phyloP scores from a whole-genome alignment of 1,284 basidiomycete genomes.

The Pyrrhoderma noxium region DNA sequence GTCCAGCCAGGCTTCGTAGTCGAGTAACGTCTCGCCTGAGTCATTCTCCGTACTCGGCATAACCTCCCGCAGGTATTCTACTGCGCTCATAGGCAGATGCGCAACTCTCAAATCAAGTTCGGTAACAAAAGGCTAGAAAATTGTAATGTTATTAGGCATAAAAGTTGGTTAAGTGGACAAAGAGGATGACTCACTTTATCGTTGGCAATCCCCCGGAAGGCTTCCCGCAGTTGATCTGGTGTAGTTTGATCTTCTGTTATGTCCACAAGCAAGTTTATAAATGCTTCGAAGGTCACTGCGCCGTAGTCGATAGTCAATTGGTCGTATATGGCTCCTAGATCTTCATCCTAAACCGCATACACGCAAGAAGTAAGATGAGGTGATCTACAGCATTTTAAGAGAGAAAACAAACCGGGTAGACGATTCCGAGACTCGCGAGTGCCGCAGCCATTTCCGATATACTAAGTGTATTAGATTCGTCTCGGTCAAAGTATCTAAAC shows the following conservation, averaged over 20 bases:
- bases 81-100: slow-evolving; percentile 70
- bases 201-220: slow-evolving; percentile 87
- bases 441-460: slow-evolving; percentile 88
- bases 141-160: slow-evolving; percentile 3
- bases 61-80: slow-evolving; percentile 77
- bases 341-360: slow-evolving; percentile 59
- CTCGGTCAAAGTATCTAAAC: slow-evolving; percentile 95
- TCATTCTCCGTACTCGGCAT: slow-evolving; percentile 50
- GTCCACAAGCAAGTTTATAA: slow-evolving; percentile 90
- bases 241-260: slow-evolving; percentile 96
- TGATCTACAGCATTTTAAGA: not conserved
- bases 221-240: slow-evolving; percentile 85
- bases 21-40: slow-evolving; percentile 59
- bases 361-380: slow-evolving; percentile 5
- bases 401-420: slow-evolving; percentile 66
- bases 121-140: slow-evolving; percentile 77
- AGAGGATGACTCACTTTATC: slow-evolving; percentile 63
- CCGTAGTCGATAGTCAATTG: slow-evolving; percentile 84
- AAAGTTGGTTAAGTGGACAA: not conserved
- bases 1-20: slow-evolving; percentile 74
- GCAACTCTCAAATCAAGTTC: slow-evolving; percentile 89
- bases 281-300: slow-evolving; percentile 88
- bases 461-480: slow-evolving; percentile 83
- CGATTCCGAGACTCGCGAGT: slow-evolving; percentile 89
- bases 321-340: slow-evolving; percentile 80